Percentiles rank a stretch among this genome's conserved stretches.
These are phyloP conservation scores for Geranium brycei DNA, from an alignment of 345 rosid species.

Conservation along the genomic window DNA sequence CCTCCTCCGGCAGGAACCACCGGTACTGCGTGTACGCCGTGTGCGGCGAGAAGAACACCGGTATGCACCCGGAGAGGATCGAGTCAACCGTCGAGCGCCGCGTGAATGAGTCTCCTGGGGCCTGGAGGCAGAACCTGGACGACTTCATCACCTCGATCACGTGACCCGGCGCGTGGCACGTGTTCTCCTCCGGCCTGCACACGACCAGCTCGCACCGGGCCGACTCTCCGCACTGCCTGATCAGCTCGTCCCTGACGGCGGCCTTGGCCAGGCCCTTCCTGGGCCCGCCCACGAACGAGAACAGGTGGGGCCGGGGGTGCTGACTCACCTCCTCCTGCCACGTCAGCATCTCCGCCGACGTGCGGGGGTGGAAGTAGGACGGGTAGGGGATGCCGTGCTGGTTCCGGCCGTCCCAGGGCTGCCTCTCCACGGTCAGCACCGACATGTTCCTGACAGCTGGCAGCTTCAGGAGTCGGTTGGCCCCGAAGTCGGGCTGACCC, in stretches of 20 bases:
- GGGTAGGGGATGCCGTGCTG: conserved; percentile 51
- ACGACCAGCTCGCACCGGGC: conserved; percentile 24
- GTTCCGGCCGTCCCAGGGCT: conserved; percentile 31
- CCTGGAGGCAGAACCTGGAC: conserved; percentile 43
- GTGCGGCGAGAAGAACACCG: conserved; percentile 52
- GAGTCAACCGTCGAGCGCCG: conserved; percentile 45
- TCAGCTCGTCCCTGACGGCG: conserved; percentile 35
- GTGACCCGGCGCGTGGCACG: conserved; percentile 28
- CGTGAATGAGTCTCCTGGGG: conserved; percentile 51
- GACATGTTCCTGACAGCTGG: conserved; percentile 37
- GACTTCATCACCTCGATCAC: conserved; percentile 23
- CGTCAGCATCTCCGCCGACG: conserved; percentile 18
- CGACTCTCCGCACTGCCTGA: conserved; percentile 36
- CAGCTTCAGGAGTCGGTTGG: conserved; percentile 33
- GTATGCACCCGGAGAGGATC: conserved; percentile 40
- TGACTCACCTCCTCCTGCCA: conserved; percentile 27
- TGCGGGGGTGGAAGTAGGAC: conserved; percentile 46
- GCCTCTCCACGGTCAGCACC: conserved; percentile 44
- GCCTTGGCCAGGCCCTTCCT: conserved; percentile 35
- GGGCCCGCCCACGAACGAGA: conserved; percentile 43
- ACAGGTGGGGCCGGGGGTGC: conserved; percentile 26
- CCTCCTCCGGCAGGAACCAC: conserved; percentile 32
- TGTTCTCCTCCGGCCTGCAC: conserved; percentile 13
- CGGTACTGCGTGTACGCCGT: conserved; percentile 47
- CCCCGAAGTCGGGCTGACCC: conserved; percentile 33